Conservation (phyloP, 768 basidiomycete genomes). For the Rhizopogon vinicolor region DNA sequence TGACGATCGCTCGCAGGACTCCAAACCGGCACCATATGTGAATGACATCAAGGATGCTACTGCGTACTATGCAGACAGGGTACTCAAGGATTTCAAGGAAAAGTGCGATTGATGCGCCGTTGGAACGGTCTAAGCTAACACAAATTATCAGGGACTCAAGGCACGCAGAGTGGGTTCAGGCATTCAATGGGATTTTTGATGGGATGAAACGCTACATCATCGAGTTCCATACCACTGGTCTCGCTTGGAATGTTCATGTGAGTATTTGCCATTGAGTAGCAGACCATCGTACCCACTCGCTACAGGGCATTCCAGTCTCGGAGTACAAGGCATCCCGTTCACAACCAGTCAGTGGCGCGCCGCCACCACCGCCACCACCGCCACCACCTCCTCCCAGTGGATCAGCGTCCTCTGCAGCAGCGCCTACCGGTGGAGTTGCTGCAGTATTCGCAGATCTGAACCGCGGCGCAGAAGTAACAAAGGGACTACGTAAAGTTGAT, state of each 20-base stretch:
- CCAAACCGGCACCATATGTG: conserved; percentile 79
- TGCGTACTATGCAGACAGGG: conserved; percentile 83
- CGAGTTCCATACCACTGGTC: conserved; percentile 81
- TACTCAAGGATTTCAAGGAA: conserved; percentile 91
- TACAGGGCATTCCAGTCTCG: conserved; percentile 52
- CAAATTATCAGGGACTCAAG: conserved; percentile 63
- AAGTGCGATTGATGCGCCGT: conserved; percentile 52
- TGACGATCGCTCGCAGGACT: conserved; percentile 35
- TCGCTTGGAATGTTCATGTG: conserved; percentile 86
- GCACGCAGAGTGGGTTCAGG: conserved; percentile 85
- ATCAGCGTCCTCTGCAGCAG: conserved; percentile 37
- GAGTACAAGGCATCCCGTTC: conserved; percentile 42
- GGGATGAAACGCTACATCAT: conserved; percentile 78
- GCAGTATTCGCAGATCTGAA: conserved; percentile 92
- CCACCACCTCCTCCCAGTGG: conserved; percentile 45
- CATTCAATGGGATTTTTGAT: conserved; percentile 67
- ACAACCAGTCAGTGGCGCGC: conserved; percentile 34
- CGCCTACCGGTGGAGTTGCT: conserved; percentile 50
- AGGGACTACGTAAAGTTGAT: conserved; percentile 88
- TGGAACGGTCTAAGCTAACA: conserved; percentile 6
- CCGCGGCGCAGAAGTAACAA: conserved; percentile 85
- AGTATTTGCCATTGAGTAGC: conserved; percentile 10
- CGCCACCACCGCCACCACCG: conserved; percentile 55
- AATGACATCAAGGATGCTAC: conserved; percentile 81
- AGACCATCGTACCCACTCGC: neutral